These are phyloP conservation scores for Desmodesmus armatus DNA, from an alignment of 139 green algal genomes.

Conservation along the genomic window DNA sequence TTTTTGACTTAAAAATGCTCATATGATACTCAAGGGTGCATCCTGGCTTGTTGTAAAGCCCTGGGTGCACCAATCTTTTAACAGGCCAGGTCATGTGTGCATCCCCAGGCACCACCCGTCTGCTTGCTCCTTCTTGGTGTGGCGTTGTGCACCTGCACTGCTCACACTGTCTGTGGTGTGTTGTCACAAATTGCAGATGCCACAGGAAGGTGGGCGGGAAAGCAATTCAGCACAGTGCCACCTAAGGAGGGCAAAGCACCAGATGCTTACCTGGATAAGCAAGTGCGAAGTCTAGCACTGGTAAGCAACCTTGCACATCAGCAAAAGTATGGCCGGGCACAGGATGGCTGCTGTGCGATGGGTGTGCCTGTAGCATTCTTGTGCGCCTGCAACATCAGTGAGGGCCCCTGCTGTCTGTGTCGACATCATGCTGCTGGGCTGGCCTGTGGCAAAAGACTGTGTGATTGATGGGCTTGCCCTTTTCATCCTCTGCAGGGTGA, in stretches of 20 bases:
- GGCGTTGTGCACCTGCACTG: no score
- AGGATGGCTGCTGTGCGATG: not conserved
- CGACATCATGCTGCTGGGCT: no score
- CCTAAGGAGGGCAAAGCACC: constrained; percentile 10
- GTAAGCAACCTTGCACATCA: not conserved
- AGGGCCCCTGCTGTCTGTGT: not conserved
- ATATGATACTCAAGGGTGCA: no score
- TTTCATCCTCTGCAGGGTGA: constrained; percentile 21
- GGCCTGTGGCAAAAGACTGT: not conserved
- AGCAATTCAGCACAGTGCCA: constrained; percentile 26
- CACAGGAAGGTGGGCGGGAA: constrained; percentile 2
- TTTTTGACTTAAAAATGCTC: no score
- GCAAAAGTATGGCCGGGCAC: no score
- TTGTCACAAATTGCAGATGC: no score
- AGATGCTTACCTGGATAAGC: constrained; percentile 42
- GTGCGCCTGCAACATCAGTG: not conserved
- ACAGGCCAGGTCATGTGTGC: not conserved
- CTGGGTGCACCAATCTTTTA: not conserved
- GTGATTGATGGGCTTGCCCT: not conserved
- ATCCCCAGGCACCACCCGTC: no score
- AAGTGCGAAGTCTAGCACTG: constrained; percentile 28
- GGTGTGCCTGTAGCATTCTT: not conserved
- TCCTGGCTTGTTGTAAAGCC: no score
- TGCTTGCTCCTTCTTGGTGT: no score
- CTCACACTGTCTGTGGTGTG: no score